Percentiles rank a stretch among this genome's conserved stretches.
Conservation (phyloP, 192 early-diverging fungal genomes). For the Phlyctochytrium arcticum region DNA sequence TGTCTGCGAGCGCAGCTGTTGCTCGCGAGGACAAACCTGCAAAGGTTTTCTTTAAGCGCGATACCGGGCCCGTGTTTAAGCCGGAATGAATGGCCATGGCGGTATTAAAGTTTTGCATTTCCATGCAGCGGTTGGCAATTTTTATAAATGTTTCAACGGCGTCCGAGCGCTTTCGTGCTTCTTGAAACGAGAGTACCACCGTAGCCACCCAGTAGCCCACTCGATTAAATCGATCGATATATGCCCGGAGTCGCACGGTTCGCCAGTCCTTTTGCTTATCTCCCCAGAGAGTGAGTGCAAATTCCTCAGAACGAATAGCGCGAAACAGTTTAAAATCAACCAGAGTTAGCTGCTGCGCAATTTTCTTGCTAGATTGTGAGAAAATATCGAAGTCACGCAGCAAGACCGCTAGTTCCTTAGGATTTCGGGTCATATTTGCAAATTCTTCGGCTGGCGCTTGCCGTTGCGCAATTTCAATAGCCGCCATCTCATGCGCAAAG, state of each 20-base stretch:
- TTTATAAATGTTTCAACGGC: slow-evolving; percentile 30
- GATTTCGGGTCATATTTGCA: background rate
- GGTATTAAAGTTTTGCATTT: slow-evolving; percentile 35
- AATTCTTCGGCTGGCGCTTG: background rate
- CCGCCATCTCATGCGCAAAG: slow-evolving; percentile 7
- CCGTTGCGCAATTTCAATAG: background rate
- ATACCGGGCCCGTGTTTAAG: slow-evolving; percentile 36
- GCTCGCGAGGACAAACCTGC: slow-evolving; percentile 16
- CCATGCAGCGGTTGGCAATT: slow-evolving; percentile 26
- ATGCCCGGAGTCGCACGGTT: slow-evolving; percentile 20
- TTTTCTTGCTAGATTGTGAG: slow-evolving; percentile 10
- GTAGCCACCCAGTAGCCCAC: slow-evolving; percentile 30
- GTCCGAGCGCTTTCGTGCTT: slow-evolving; percentile 14
- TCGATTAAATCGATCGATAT: slow-evolving; percentile 35
- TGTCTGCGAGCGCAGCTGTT: slow-evolving; percentile 16
- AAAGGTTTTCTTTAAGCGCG: slow-evolving; percentile 34
- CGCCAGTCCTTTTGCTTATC: background rate
- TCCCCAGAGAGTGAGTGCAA: slow-evolving; percentile 30
- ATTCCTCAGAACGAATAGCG: slow-evolving; percentile 30
- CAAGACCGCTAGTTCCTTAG: slow-evolving; percentile 15
- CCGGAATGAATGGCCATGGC: slow-evolving; percentile 44
- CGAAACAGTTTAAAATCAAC: slow-evolving; percentile 30
- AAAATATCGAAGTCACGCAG: slow-evolving; percentile 29
- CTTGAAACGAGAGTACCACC: slow-evolving; percentile 18
- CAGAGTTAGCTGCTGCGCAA: slow-evolving; percentile 39